phyloP scores from a whole-genome alignment of 2,329 filamentous ascomycete genomes.

The Pyricularia sp. region DNA sequence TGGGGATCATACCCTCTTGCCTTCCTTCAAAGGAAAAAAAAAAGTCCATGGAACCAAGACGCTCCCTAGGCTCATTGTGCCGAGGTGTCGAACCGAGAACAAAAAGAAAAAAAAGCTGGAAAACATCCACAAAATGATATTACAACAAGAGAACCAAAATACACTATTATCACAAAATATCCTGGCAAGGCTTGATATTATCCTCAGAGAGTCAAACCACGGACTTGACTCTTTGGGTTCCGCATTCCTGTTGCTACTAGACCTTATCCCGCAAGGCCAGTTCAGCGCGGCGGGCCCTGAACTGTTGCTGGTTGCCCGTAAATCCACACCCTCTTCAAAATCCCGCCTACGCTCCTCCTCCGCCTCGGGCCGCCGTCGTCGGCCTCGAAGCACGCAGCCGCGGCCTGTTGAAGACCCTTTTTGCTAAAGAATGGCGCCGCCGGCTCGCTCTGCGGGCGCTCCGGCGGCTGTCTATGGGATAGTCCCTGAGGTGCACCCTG shows the following conservation, averaged over 20 bases:
- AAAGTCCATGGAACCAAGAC: not conserved
- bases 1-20: not conserved
- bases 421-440: not conserved
- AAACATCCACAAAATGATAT: too few relatives aligned
- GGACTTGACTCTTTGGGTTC: not conserved
- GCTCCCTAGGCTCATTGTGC: not conserved
- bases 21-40: not conserved
- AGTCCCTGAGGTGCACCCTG: not conserved
- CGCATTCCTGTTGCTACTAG: not conserved
- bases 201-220: not conserved
- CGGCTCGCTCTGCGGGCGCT: not conserved
- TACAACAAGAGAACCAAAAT: too few relatives aligned
- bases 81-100: not conserved
- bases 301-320: not conserved
- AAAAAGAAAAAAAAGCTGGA: too few relatives aligned
- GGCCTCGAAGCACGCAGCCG: not conserved
- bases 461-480: not conserved
- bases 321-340: not conserved
- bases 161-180: too few relatives aligned
- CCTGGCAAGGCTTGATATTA: not conserved
- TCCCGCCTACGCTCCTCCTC: not conserved
- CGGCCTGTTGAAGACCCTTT: not conserved
- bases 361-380: not conserved
- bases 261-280: not conserved
- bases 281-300: not conserved